Evolutionary conservation across 2,329 filamentous ascomycete genomes (phyloP), one percentile per base, ranked within the genome.

Genomic region (Nemania diffusa): DNA sequence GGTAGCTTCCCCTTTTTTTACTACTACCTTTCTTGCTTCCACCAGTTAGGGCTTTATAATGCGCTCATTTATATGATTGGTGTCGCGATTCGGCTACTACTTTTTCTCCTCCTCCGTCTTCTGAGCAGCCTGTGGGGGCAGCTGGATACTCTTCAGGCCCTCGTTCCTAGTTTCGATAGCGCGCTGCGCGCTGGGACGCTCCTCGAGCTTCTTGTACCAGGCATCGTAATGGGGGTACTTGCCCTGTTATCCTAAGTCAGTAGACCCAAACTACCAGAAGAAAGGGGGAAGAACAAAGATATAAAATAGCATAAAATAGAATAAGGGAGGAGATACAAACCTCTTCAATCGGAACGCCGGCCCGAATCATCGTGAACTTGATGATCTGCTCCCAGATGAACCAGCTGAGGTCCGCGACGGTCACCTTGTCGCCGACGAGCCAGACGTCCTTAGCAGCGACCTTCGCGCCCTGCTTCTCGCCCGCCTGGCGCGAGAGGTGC

Each of bases 401-500:
- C 57, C 67, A 73, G 59, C 63, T 61, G 20, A 73, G 64, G 26
- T 73, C 71, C 32, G 70, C 71, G 5, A 64, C 70, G 3, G 71
- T 71, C 50, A 63, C 52, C 62, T 72, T 71, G 55, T 68, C 58
- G 34, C 71, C 70, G 9, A 73, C 70, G n/a, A 73, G 62, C 65
- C 67, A 73, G 40, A 63, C 55, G 42, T 63, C 62, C 48, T 67
- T 69, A 2, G 46, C 62, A 5, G 53, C 48, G 0, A 58, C 61
- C 57, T 73, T 73, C 56, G 74, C 66, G 5, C 67, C 64, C 44
- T 69, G 64, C 57, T 61, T 67, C 57, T 67, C 67, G 9, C 64
- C 67, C 1, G 67, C 67, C 32, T 53, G 67, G 15, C 67, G 60
- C 8, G 67, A 67, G 29, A 84, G 73, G 46, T 77, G 75, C 6